phyloP scores from a whole-genome alignment of 306 rosid genomes.

The Quercus wislizeni region DNA sequence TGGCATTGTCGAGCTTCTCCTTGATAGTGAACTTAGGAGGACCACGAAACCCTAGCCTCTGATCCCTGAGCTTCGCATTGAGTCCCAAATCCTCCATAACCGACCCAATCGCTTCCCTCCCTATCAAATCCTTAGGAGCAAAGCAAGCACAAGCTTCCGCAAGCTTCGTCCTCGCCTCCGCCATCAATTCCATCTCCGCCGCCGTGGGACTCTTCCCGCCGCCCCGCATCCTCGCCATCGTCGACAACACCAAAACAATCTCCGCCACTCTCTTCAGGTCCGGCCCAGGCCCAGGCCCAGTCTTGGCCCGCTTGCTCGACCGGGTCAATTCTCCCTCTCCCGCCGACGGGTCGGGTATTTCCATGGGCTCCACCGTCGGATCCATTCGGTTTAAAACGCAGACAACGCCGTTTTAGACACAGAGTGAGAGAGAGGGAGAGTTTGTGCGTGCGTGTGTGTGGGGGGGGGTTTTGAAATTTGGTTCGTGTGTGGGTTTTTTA shows the following conservation, averaged over 20 bases:
- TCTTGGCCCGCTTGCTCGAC: conserved; percentile 52
- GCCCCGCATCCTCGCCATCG: conserved; percentile 75
- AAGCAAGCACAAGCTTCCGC: conserved; percentile 58
- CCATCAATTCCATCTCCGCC: conserved; percentile 65
- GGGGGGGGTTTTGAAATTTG: conserved; percentile 12
- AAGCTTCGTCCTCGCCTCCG: conserved; percentile 75
- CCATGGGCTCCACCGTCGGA: conserved; percentile 3
- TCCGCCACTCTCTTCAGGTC: conserved; percentile 82
- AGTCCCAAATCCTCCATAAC: conserved; percentile 89
- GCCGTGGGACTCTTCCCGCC: conserved; percentile 66
- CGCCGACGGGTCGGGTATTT: conserved; percentile 10
- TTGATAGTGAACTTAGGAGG: conserved; percentile 68
- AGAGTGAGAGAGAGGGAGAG: conserved; percentile 17
- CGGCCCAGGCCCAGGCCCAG: conserved; percentile 10
- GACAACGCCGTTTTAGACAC: conserved; percentile 11
- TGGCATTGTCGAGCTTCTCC: conserved; percentile 56
- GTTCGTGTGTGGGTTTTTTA: neutral
- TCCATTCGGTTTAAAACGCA: conserved; percentile 33
- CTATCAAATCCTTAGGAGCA: conserved; percentile 80
- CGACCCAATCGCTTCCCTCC: conserved; percentile 60
- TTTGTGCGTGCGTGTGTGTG: neutral
- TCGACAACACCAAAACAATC: conserved; percentile 77
- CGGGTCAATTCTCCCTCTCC: conserved; percentile 23
- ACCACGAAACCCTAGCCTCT: conserved; percentile 72
- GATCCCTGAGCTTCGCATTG: conserved; percentile 59